Percentiles rank a stretch among this genome's conserved stretches.
Conservation (phyloP, 1,139 yeast species). For the Yamadazyma sp. region DNA sequence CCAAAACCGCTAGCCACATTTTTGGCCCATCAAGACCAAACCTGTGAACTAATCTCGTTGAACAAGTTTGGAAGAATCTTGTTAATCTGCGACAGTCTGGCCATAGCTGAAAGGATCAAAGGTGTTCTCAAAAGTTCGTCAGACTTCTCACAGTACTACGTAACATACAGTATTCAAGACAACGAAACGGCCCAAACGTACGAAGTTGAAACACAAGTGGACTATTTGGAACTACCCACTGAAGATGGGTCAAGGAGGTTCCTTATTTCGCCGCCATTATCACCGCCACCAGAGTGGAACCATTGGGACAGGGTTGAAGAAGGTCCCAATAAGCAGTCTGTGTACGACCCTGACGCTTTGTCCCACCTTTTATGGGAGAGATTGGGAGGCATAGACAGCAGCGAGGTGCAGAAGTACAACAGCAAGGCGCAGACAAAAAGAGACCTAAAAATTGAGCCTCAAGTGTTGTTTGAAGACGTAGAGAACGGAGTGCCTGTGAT, state of each 20-base stretch:
- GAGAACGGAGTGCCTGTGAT: conserved; percentile 40
- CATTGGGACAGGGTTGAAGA: conserved; percentile 46
- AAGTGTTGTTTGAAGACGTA: conserved; percentile 39
- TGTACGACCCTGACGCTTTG: conserved; percentile 41
- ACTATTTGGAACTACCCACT: conserved; percentile 43
- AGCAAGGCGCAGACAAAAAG: conserved; percentile 17
- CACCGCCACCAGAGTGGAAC: conserved; percentile 50
- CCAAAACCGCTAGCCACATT: conserved; percentile 27
- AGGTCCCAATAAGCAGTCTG: conserved; percentile 38
- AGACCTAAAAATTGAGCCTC: conserved; percentile 27
- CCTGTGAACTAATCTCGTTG: conserved; percentile 37
- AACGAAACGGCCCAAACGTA: conserved; percentile 22
- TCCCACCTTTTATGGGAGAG: conserved; percentile 48
- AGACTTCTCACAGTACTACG: conserved; percentile 19
- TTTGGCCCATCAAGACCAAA: conserved; percentile 24
- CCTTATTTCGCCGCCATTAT: conserved; percentile 48
- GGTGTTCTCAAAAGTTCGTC: conserved; percentile 17
- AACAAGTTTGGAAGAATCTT: conserved; percentile 36
- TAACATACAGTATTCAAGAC: conserved; percentile 38
- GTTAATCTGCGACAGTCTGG: conserved; percentile 30
- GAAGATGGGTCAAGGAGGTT: conserved; percentile 41
- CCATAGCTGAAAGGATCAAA: conserved; percentile 23
- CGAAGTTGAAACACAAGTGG: conserved; percentile 16
- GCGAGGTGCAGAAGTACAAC: conserved; percentile 32
- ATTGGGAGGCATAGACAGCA: conserved; percentile 41